phyloP scores from a whole-genome alignment of 1,284 basidiomycete species.

The Moesziomyces antarcticus region DNA sequence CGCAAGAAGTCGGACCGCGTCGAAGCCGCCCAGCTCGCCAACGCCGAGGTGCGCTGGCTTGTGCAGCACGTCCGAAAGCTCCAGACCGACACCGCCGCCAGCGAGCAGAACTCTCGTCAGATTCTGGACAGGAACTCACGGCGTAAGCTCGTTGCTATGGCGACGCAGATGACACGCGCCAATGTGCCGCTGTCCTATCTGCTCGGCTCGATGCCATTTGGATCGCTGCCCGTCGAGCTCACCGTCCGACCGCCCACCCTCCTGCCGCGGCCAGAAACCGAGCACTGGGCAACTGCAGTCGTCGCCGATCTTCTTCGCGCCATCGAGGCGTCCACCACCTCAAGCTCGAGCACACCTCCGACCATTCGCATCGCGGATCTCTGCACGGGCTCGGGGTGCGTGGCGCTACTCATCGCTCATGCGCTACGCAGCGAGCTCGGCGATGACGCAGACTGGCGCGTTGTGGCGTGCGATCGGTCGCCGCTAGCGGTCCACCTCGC shows the following conservation, averaged over 20 bases:
- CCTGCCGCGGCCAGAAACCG: conserved; percentile 40
- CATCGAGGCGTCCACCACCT: background rate
- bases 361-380: conserved; percentile 26
- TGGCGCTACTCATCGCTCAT: conserved; percentile 34
- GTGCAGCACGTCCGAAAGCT: conserved; percentile 29
- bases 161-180: conserved; percentile 18
- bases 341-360: background rate
- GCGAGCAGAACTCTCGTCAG: background rate
- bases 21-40: conserved; percentile 25
- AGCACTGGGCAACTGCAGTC: conserved; percentile 33
- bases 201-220: conserved; percentile 34
- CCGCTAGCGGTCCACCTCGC: conserved; percentile 24
- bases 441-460: conserved; percentile 6
- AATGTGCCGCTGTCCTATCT: conserved; percentile 36
- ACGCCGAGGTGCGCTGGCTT: conserved; percentile 33
- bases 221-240: conserved; percentile 20
- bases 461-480: conserved; percentile 35
- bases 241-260: conserved; percentile 27
- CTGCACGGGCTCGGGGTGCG: conserved; percentile 38
- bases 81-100: background rate
- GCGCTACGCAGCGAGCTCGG: conserved; percentile 17
- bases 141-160: conserved; percentile 20
- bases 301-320: conserved; percentile 1
- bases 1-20: conserved; percentile 25
- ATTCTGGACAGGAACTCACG: conserved; percentile 11